Base-by-base conservation (phyloP, 2,329 filamentous ascomycete species). In the Botrytis tulipae region DNA sequence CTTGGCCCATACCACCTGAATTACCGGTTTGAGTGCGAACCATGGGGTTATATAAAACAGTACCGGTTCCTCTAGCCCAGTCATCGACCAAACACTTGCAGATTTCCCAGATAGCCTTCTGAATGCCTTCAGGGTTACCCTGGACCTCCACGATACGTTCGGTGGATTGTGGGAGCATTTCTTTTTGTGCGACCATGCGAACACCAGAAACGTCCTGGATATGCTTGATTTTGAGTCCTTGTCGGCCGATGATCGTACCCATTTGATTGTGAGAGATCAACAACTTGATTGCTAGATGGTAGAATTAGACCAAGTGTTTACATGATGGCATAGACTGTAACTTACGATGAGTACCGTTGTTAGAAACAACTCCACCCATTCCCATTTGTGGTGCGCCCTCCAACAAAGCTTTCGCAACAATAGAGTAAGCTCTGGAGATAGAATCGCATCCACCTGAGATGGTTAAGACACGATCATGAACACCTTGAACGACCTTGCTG, bases 211-310 rank as follows among this genome's bases (percentile, higher is more conserved):
- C 91, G 83, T 99, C 96, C 83, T 99, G 96, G 78, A 99, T 99
- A 83, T 98, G 93, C 88, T 99, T 99, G 87, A 99, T 99, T 87
- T 98, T 99, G 78, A 98, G 88, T 74, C 96, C 96, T 83, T 97
- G 93, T 77, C 94, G 91, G 80, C 96, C 96, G 82, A 99, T 99
- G 85, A 99, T 98, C 80, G 96, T 99, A 76, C 96, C 96, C 96
- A 99, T 99, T 85, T 99, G 96, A 83, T 98, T 98, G 86, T 99
- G 95, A 48, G 96, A 99, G 83, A 99, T 98, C 82, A 99, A 91
- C 46, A 99, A 91, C 82, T 97, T 97, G 83, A 99, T 93, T 75
- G 96, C 96, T 99, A 78, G 35, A 75, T 35, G 71, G 22, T 67
- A 59, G 67, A 20, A 37, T 74, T 73, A 59, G 46, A 46, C 73